Base-by-base conservation (phyloP, 192 early-diverging fungal species). In the Dissophora globulifera region DNA sequence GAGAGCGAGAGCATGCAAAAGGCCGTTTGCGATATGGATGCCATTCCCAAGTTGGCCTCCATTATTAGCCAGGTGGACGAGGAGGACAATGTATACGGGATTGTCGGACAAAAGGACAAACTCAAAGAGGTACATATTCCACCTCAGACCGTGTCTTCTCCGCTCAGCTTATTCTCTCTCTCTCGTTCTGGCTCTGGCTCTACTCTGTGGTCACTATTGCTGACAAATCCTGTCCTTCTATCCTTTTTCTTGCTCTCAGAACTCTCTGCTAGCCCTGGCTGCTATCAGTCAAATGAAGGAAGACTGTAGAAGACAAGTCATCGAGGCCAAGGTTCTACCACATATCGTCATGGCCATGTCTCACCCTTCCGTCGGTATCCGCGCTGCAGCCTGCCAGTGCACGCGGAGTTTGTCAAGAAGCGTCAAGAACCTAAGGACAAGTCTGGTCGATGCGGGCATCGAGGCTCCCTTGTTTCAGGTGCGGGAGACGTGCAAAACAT, bases 381-480 rank as follows among this genome's bases (percentile, higher is more conserved):
- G 94, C 10, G 62, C 83, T 13, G 93, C 93, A 0, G 92, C 93
- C 12, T 95, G 93, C 61, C 85, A 91, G 62, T 94, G 93, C 57
- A 83, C 86, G n/a, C 80, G 88, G 41, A 89, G 87, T 16, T 79
- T 96, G 10, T 94, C 92, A 22, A 83, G 94, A 17, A 88, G 86
- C 46, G 89, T 93, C 12, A 90, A 88, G 54, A 84, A 86, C 47
- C 69, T 96, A 32, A 82, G 94, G 42, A 96, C 94, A 1, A 82
- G 79, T 35, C 81, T 95, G 12, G 88, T 95, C 13, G 94, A 96
- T 72, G 90, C 87, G 13, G 90, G 90, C 25, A 81, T 95, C 1
- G 88, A 85, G 15, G 23, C 59, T 7, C 91, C 93, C 19, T 70
- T 96, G 33, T 87, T 93, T 59, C 80, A 86, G 74, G 84, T 90